These are phyloP conservation scores for Colletotrichum horii DNA, from an alignment of 2,329 filamentous ascomycete genomes.

Conservation along the genomic window DNA sequence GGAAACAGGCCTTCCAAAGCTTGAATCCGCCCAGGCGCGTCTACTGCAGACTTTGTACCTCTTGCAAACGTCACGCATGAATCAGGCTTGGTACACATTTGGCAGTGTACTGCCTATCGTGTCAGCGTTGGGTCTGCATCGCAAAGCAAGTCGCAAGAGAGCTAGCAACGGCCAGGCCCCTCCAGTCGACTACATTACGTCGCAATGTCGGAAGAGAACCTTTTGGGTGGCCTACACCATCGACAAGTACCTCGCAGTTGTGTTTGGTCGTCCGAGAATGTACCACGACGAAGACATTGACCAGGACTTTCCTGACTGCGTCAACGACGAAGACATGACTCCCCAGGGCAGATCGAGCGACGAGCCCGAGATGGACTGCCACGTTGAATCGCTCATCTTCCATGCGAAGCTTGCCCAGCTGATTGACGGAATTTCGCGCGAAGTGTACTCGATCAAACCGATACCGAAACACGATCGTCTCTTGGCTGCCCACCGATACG, in stretches of 20 bases:
- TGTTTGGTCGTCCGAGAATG: slow-evolving; percentile 64
- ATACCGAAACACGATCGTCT: slow-evolving; percentile 39
- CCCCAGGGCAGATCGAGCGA: slow-evolving; percentile 35
- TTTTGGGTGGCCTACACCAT: slow-evolving; percentile 69
- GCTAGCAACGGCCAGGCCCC: not conserved
- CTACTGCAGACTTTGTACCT: slow-evolving; percentile 64
- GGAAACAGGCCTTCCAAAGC: slow-evolving; percentile 56
- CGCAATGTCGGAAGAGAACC: slow-evolving; percentile 59
- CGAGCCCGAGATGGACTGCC: slow-evolving; percentile 44
- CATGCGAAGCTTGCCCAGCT: slow-evolving; percentile 48
- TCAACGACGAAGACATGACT: slow-evolving; percentile 64
- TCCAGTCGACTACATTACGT: slow-evolving; percentile 44
- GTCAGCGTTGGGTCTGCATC: slow-evolving; percentile 42
- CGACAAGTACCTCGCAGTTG: slow-evolving; percentile 68
- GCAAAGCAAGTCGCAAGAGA: slow-evolving; percentile 13
- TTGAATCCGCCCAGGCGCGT: slow-evolving; percentile 63
- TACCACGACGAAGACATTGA: slow-evolving; percentile 70
- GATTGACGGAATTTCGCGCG: slow-evolving; percentile 42
- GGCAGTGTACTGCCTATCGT: slow-evolving; percentile 60
- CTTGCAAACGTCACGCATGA: slow-evolving; percentile 62
- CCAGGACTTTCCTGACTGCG: slow-evolving; percentile 59
- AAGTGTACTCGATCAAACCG: slow-evolving; percentile 43
- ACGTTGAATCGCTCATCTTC: slow-evolving; percentile 52
- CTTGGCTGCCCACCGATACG: slow-evolving; percentile 40
- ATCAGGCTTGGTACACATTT: slow-evolving; percentile 67